Conservation (phyloP, 2,329 filamentous ascomycete species). For the Verticillium klebahnii region DNA sequence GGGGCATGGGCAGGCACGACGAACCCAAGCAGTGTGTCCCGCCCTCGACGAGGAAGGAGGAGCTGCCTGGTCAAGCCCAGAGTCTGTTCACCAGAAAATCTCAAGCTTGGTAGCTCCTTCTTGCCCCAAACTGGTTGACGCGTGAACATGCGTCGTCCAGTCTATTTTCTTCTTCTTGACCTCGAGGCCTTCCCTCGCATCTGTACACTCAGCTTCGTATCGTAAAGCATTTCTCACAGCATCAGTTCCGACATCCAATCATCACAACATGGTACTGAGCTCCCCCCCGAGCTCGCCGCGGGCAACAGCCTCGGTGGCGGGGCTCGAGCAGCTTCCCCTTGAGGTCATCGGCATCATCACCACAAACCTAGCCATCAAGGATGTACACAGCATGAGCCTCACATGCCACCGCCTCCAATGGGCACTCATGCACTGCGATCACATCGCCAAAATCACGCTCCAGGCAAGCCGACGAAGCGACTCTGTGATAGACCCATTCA, state of each 20-base stretch:
- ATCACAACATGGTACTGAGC: background rate
- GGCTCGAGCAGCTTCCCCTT: background rate
- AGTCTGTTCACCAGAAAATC: background rate
- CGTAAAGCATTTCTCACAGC: background rate
- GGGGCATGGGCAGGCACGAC: background rate
- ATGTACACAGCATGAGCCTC: background rate
- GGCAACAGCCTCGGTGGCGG: background rate
- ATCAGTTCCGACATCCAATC: background rate
- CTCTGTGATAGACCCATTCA: slow-evolving; percentile 4
- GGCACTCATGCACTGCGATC: slow-evolving; percentile 1
- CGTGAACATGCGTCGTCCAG: background rate
- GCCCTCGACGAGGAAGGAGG: too few species aligned
- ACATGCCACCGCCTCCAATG: slow-evolving; percentile 5
- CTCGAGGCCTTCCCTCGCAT: too few species aligned
- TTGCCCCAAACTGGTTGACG: background rate
- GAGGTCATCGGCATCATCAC: background rate
- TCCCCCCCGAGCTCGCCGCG: background rate
- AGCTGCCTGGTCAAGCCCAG: background rate
- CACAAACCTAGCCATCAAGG: background rate
- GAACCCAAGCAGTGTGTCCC: background rate
- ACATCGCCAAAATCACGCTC: slow-evolving; percentile 2
- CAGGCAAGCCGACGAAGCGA: background rate
- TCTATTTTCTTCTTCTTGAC: background rate
- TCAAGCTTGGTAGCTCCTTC: background rate
- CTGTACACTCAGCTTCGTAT: background rate